Evolutionary conservation across 768 basidiomycete genomes (phyloP), one percentile per base, ranked within the genome.

Genomic region (Boletus rufocinnamomeus): DNA sequence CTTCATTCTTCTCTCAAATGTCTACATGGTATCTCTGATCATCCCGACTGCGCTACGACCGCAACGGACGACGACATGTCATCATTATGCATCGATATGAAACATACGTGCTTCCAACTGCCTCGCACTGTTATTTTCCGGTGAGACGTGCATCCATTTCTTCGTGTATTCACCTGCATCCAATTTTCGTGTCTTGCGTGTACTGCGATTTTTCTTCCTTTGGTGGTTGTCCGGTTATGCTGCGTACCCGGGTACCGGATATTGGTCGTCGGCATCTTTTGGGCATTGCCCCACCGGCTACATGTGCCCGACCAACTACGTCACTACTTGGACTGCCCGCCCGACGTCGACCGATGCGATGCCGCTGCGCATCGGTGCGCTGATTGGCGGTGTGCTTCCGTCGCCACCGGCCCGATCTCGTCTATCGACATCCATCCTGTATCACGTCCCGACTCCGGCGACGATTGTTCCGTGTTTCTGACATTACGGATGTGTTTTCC

Each of bases 251-350:
- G 49, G 9, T 54, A 25, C 69, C 63, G 61, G 34, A 49, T 17
- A 6, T 56, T 44, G 54, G 48, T 30, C 14, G 3, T 44, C 34
- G n/a, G 43, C 35, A 17, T 14, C 41, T 53, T 47, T 53, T 34
- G n/a, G 56, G 34, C 61, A 61, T 56, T 57, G 54, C 54, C 60
- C 34, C 45, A 30, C 57, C 61, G 69, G 65, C 47, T 69, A 54
- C 62, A 21, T 44, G 48, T 40, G 16, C 48, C 32, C 17, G 2
- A 47, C 45, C 13, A n/a, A 17, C 46, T n/a, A 28, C 37, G 27
- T 51, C 54, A 59, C 59, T 13, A 16, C 32, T 46, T 25, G 32
- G 13, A 52, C 57, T 37, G n/a, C 45, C 41, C 40, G 17, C 47
- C 30, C 52, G 27, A 53, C 55, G 25, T 56, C 43, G 25, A 52